These are phyloP conservation scores for Neopestalotiopsis rosae DNA, from an alignment of 2,329 filamentous ascomycete species.

Conservation along the genomic window DNA sequence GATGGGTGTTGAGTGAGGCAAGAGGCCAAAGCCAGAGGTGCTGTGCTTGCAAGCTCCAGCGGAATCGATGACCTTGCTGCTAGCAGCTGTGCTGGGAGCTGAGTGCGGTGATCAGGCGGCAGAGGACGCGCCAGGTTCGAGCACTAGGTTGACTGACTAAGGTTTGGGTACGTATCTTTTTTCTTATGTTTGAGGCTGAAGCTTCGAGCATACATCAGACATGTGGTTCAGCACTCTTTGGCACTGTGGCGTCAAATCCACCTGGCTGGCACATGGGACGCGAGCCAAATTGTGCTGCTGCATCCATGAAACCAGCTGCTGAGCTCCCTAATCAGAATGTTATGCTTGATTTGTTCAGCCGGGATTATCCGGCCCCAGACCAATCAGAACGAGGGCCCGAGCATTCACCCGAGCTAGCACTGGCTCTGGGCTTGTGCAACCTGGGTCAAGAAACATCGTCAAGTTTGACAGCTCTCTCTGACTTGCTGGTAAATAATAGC, in stretches of 20 bases:
- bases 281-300: too few species aligned
- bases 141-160: neutral
- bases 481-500: slow-evolving; percentile 8
- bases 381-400: neutral
- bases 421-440: slow-evolving; percentile 4
- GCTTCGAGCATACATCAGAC: neutral
- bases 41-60: slow-evolving; percentile 1
- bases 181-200: neutral
- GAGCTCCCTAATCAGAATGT: neutral
- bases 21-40: slow-evolving; percentile 2
- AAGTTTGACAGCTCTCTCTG: slow-evolving; percentile 9
- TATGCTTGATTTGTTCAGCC: slow-evolving; percentile 3
- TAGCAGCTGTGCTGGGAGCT: neutral
- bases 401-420: slow-evolving; percentile 12
- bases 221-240: neutral
- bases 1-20: slow-evolving; percentile 3
- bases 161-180: too few species aligned
- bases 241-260: neutral
- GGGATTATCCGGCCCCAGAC: slow-evolving; percentile 11
- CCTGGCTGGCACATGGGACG: too few species aligned
- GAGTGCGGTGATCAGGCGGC: slow-evolving; percentile 16
- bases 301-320: neutral
- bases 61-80: slow-evolving; percentile 9
- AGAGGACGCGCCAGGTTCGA: slow-evolving; percentile 14
- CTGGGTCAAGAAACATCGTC: slow-evolving; percentile 9